phyloP scores from a whole-genome alignment of 2,329 filamentous ascomycete genomes.

The Hyphodiscus sp. region DNA sequence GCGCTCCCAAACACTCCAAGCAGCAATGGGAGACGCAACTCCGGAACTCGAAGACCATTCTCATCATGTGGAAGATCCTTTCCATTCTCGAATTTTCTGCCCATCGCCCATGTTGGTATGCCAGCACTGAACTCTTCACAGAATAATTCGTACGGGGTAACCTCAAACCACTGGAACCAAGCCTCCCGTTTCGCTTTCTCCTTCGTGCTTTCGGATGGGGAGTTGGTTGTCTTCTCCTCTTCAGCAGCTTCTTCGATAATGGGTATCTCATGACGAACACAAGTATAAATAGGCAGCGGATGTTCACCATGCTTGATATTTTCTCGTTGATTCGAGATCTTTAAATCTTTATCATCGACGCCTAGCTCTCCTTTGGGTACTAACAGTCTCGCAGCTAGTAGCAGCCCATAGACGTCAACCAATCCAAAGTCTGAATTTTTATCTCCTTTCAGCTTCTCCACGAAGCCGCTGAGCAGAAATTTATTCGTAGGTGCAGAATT shows the following conservation, averaged over 20 bases:
- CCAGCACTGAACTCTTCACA: conserved; percentile 88
- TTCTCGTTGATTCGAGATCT: conserved; percentile 78
- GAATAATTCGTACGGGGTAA: conserved; percentile 91
- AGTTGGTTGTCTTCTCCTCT: conserved; percentile 30
- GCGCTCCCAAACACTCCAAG: conserved; percentile 96
- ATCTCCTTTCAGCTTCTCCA: conserved; percentile 87
- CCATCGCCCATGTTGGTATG: conserved; percentile 91
- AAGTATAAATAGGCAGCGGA: conserved; percentile 91
- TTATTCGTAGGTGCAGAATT: conserved; percentile 92
- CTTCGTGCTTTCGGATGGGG: conserved; percentile 43
- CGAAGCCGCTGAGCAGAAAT: conserved; percentile 75
- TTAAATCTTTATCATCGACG: conserved; percentile 73
- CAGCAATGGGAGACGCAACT: conserved; percentile 74
- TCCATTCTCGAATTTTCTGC: conserved; percentile 73
- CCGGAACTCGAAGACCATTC: conserved; percentile 66
- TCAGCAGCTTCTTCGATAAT: conserved; percentile 42
- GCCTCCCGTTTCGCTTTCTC: conserved; percentile 55
- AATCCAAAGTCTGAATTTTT: conserved; percentile 76
- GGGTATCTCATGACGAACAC: conserved; percentile 92
- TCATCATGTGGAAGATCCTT: conserved; percentile 58
- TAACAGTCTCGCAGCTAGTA: conserved; percentile 77
- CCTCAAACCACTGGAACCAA: conserved; percentile 98
- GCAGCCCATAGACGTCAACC: conserved; percentile 85
- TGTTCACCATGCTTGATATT: conserved; percentile 72
- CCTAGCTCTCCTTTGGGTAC: conserved; percentile 80